Percentiles rank a stretch among this genome's conserved stretches.
These are phyloP conservation scores for Tothia fuscella DNA, from an alignment of 2,329 filamentous ascomycete species.

Conservation along the genomic window DNA sequence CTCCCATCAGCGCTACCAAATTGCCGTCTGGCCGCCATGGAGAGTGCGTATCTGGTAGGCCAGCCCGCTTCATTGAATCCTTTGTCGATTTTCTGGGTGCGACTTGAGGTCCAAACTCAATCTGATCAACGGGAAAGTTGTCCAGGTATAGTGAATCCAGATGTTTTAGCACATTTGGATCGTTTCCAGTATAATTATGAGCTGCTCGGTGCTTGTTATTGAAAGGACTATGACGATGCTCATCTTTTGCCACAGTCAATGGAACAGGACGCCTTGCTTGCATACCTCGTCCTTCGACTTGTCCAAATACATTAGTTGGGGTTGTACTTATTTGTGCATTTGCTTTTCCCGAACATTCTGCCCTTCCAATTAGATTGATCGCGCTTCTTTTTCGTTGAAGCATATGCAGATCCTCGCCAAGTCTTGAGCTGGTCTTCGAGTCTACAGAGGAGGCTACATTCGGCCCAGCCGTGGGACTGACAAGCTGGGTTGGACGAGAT, in stretches of 20 bases:
- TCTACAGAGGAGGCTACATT: conserved; percentile 20
- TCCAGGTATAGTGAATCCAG: conserved; percentile 73
- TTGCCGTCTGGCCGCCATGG: conserved; percentile 76
- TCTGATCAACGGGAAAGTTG: conserved; percentile 46
- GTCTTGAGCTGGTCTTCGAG: conserved; percentile 16
- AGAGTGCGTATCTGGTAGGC: conserved; percentile 36
- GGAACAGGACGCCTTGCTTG: background rate
- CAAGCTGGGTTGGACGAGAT: background rate
- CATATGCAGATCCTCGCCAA: conserved; percentile 23
- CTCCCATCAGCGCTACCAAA: conserved; percentile 76
- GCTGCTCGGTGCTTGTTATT: conserved; percentile 45
- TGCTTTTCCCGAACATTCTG: conserved; percentile 45
- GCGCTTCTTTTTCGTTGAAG: conserved; percentile 42
- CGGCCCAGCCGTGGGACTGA: conserved; percentile 13
- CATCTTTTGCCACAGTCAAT: conserved; percentile 19
- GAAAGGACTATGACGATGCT: conserved; percentile 21
- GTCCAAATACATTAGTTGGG: conserved; percentile 52
- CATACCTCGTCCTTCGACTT: conserved; percentile 34
- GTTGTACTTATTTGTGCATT: conserved; percentile 53
- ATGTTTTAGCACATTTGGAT: conserved; percentile 48
- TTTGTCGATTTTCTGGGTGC: conserved; percentile 44
- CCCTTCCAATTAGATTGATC: conserved; percentile 47
- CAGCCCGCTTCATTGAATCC: conserved; percentile 41
- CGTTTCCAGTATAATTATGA: conserved; percentile 77
- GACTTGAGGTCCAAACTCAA: conserved; percentile 68